Evolutionary conservation across 768 basidiomycete species (phyloP).

Genomic region (Suillus subluteus): DNA sequence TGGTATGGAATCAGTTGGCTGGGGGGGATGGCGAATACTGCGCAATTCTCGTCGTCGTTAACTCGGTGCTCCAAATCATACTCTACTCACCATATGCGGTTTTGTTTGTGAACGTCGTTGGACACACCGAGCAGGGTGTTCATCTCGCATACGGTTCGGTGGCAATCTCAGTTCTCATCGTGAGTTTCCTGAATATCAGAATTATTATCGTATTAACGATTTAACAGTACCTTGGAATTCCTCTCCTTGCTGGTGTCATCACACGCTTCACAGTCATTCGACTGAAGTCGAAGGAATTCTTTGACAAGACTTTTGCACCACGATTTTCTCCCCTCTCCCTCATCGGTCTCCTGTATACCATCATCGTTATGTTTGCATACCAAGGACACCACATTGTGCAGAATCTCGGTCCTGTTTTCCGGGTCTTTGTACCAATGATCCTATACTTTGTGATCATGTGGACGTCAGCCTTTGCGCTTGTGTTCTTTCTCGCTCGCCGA

Average conservation of each 20-base stretch:
- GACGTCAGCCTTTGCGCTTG: slow-evolving; percentile 58
- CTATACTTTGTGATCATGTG: slow-evolving; percentile 84
- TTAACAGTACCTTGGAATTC: slow-evolving; percentile 79
- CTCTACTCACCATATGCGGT: slow-evolving; percentile 71
- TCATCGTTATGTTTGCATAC: slow-evolving; percentile 75
- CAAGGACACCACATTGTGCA: slow-evolving; percentile 71
- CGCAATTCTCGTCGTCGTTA: slow-evolving; percentile 79
- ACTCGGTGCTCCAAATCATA: slow-evolving; percentile 77
- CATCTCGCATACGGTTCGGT: slow-evolving; percentile 60
- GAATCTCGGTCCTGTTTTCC: slow-evolving; percentile 77
- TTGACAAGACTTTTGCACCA: slow-evolving; percentile 65
- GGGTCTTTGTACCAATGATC: slow-evolving; percentile 79
- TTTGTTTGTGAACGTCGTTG: slow-evolving; percentile 74
- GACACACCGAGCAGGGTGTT: slow-evolving; percentile 42
- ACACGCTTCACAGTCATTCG: slow-evolving; percentile 62
- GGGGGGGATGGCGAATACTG: slow-evolving; percentile 72
- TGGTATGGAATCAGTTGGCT: slow-evolving; percentile 82
- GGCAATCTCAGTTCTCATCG: slow-evolving; percentile 71
- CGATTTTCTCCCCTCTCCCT: slow-evolving; percentile 70
- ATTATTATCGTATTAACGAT: slow-evolving; percentile 9
- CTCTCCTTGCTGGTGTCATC: slow-evolving; percentile 68
- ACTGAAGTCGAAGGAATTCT: slow-evolving; percentile 47
- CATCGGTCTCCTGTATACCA: slow-evolving; percentile 80
- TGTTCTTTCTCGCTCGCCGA: slow-evolving; percentile 50
- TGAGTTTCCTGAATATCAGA: slow-evolving; percentile 41